Conservation (phyloP, 176 grass and related monocot species). For the Microstegium vimineum region DNA sequence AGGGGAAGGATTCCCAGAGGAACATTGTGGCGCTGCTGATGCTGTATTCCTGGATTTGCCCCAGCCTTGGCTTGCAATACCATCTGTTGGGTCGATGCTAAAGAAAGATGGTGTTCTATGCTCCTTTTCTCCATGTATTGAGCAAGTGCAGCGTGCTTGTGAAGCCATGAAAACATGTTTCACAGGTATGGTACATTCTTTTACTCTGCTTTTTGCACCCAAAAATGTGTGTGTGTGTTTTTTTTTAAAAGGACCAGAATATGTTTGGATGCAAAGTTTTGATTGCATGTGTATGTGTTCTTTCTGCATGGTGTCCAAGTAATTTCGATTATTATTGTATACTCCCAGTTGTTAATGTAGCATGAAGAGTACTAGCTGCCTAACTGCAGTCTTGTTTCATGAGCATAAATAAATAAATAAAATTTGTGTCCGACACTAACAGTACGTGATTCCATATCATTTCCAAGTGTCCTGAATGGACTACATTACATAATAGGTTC, state of each 20-base stretch:
- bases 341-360: too few species aligned
- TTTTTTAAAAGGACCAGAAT: too few species aligned
- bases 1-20: conserved; percentile 74
- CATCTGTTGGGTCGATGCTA: conserved; percentile 55
- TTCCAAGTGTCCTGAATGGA: neutral
- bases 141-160: conserved; percentile 84
- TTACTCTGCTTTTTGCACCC: neutral
- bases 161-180: conserved; percentile 57
- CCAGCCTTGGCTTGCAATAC: conserved; percentile 84
- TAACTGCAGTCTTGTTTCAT: neutral
- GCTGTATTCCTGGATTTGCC: conserved; percentile 87
- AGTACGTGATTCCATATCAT: neutral
- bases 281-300: too few species aligned
- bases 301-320: too few species aligned
- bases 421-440: neutral
- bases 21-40: conserved; percentile 54
- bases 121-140: conserved; percentile 98
- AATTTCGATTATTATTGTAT: too few species aligned
- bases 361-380: too few species aligned
- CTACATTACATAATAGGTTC: neutral
- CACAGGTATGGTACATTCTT: conserved; percentile 52
- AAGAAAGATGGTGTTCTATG: conserved; percentile 72
- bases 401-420: neutral
- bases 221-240: too few species aligned
- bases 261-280: too few species aligned